Evolutionary conservation across 345 rosid species (phyloP).

Genomic region (Limnanthes douglasii): DNA sequence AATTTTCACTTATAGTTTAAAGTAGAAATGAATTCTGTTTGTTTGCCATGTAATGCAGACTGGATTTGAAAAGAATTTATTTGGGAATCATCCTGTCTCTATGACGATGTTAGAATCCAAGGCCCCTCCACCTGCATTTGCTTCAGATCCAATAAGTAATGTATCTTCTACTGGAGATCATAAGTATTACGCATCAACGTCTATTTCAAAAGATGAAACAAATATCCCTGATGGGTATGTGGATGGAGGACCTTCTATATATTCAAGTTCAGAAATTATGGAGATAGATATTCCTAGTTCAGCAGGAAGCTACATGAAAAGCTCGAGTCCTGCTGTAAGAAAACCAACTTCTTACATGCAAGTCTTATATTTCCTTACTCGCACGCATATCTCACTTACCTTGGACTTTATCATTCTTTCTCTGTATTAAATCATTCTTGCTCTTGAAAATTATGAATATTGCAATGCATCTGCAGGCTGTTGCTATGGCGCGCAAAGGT

Average conservation of each 20-base stretch:
- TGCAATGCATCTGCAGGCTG: constrained; percentile 33
- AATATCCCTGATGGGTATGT: constrained; percentile 24
- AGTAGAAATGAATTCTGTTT: constrained; percentile 3
- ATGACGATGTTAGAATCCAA: constrained; percentile 28
- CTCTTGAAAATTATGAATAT: constrained; percentile 3
- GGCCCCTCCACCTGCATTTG: constrained; percentile 69
- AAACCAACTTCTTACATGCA: constrained; percentile 3
- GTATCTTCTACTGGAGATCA: constrained; percentile 12
- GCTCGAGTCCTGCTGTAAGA: constrained; percentile 73
- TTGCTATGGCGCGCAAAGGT: constrained; percentile 79
- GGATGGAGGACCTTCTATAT: constrained; percentile 22
- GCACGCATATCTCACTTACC: constrained; percentile 1
- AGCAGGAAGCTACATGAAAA: constrained; percentile 49
- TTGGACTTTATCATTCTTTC: neutral
- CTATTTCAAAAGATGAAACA: constrained; percentile 22
- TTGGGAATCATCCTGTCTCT: constrained; percentile 80
- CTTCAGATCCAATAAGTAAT: constrained; percentile 48
- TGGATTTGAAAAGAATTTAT: constrained; percentile 73
- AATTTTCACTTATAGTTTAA: no score
- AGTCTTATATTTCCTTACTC: neutral
- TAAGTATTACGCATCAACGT: constrained; percentile 16
- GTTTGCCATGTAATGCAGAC: constrained; percentile 30
- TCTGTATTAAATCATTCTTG: neutral
- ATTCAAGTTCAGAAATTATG: constrained; percentile 60
- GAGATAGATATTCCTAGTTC: constrained; percentile 81